Conservation (phyloP, 2,329 filamentous ascomycete species). For the Talaromyces rugulosus region DNA sequence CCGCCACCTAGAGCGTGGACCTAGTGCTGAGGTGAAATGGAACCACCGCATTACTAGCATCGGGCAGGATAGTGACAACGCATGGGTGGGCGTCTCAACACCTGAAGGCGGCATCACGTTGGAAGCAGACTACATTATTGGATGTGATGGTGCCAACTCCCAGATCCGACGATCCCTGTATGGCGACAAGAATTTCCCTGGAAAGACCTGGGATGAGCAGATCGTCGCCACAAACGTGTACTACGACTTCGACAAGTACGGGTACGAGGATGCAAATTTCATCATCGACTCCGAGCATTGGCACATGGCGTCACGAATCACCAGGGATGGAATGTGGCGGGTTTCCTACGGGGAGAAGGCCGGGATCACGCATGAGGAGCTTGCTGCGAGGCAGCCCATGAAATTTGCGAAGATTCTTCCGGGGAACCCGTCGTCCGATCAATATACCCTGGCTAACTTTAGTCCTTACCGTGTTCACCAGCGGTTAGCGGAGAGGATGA, state of each 20-base stretch:
- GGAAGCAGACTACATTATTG: constrained; percentile 52
- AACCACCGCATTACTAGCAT: constrained; percentile 44
- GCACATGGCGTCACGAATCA: constrained; percentile 59
- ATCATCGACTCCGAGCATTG: constrained; percentile 56
- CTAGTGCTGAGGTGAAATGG: constrained; percentile 39
- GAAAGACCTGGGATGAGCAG: constrained; percentile 56
- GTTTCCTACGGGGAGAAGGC: constrained; percentile 52
- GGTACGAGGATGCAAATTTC: constrained; percentile 46
- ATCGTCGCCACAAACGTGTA: constrained; percentile 59
- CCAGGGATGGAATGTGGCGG: constrained; percentile 56
- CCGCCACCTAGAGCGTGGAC: constrained; percentile 29
- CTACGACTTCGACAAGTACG: not conserved
- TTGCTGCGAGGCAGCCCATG: constrained; percentile 49
- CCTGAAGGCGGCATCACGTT: constrained; percentile 13
- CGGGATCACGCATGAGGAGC: constrained; percentile 41
- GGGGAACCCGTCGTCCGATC: constrained; percentile 53
- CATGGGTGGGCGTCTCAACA: constrained; percentile 35
- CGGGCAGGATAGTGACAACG: constrained; percentile 43
- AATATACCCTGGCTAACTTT: constrained; percentile 55
- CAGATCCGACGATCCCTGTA: constrained; percentile 48
- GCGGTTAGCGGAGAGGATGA: constrained; percentile 53
- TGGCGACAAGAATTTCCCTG: constrained; percentile 49
- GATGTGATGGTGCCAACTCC: constrained; percentile 48
- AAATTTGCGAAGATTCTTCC: constrained; percentile 60
- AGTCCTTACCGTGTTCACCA: constrained; percentile 61